phyloP scores from a whole-genome alignment of 345 rosid genomes.

The Ceriops decandra region DNA sequence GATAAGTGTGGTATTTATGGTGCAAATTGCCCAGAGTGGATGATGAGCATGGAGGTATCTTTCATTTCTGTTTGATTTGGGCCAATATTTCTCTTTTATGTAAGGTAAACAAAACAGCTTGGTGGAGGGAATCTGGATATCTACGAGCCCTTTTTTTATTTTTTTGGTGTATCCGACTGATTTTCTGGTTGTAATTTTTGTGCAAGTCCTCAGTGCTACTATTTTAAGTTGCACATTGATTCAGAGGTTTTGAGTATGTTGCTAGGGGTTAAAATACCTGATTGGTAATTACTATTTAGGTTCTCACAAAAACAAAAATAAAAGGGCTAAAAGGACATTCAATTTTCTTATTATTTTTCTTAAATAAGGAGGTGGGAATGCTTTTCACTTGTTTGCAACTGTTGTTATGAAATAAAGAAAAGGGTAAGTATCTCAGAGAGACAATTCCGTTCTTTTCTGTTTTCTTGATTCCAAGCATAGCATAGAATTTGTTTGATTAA shows the following conservation, averaged over 20 bases:
- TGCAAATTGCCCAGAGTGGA: conserved; percentile 85
- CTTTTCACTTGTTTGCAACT: background rate
- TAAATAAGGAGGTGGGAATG: background rate
- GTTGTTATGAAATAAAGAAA: no score
- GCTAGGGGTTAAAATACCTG: no score
- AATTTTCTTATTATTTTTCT: background rate
- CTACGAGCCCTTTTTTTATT: background rate
- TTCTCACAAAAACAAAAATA: no score
- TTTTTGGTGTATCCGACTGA: background rate
- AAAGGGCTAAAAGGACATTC: background rate
- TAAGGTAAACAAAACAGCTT: background rate
- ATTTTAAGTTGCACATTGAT: background rate
- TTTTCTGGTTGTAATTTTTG: background rate
- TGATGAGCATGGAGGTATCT: conserved; percentile 94
- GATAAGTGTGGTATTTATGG: conserved; percentile 94
- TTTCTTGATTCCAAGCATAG: background rate
- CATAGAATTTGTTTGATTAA: conserved; percentile 5
- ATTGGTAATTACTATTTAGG: no score
- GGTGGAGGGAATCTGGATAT: background rate
- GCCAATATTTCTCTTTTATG: background rate
- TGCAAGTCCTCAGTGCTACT: background rate
- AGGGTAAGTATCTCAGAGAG: no score
- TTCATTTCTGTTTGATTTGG: conserved; percentile 6
- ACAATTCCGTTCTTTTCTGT: background rate
- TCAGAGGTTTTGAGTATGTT: no score